phyloP scores from a whole-genome alignment of 2,329 filamentous ascomycete species.

The Penicillium sp. region DNA sequence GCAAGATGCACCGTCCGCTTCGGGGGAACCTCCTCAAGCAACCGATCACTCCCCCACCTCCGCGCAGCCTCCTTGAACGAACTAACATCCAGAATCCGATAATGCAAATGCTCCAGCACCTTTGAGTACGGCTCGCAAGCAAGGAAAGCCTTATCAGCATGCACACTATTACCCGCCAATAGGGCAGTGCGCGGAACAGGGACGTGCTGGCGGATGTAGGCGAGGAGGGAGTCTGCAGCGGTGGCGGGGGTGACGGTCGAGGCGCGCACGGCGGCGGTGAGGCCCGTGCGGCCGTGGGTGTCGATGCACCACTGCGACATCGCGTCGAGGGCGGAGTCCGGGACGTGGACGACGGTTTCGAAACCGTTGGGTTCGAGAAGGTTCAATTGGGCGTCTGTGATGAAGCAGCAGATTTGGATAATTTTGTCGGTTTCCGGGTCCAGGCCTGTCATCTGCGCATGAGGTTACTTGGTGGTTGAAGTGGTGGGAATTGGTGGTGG shows the following conservation, averaged over 20 bases:
- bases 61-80: constrained; percentile 84
- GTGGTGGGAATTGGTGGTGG: neutral
- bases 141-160: constrained; percentile 82
- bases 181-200: constrained; percentile 65
- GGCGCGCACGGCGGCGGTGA: constrained; percentile 69
- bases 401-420: constrained; percentile 85
- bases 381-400: constrained; percentile 76
- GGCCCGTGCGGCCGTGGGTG: constrained; percentile 75
- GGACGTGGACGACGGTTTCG: constrained; percentile 73
- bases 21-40: constrained; percentile 60
- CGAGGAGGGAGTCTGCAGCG: constrained; percentile 69
- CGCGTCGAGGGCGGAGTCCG: constrained; percentile 62
- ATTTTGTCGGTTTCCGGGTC: constrained; percentile 76
- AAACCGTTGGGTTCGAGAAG: constrained; percentile 73
- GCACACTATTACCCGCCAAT: constrained; percentile 88
- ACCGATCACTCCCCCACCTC: constrained; percentile 67
- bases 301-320: constrained; percentile 89
- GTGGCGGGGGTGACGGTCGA: constrained; percentile 68
- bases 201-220: constrained; percentile 71
- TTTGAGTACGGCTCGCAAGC: constrained; percentile 67
- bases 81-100: constrained; percentile 89
- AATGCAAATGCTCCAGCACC: constrained; percentile 74
- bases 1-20: constrained; percentile 81
- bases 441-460: constrained; percentile 79
- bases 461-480: constrained; percentile 3